Evolutionary conservation across 306 rosid species (phyloP), one percentile per base, ranked within the genome.

Genomic region (Pyrus pyrifolia): DNA sequence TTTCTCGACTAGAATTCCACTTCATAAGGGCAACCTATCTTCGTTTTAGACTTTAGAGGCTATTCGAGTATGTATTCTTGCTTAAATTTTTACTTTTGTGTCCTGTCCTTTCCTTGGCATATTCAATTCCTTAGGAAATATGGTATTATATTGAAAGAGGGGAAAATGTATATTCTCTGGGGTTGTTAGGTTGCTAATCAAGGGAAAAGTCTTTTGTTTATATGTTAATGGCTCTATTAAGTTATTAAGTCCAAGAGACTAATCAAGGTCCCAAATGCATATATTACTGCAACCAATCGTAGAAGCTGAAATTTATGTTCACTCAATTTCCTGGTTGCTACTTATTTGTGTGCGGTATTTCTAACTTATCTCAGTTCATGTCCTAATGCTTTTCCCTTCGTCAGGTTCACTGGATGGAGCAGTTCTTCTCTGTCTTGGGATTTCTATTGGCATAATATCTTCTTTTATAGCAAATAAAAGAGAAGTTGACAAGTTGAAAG

Each of bases 351-450:
- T 19, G 7, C 21, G 13, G 68, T 63, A 72, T 68, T 69, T 71
- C 22, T 68, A 62, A 74, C 42, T 74, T 64, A 30, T 70, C 57
- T 49, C 35, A 66, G 19, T 66, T 42, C 59, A 72, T 78, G 69
- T 64, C 63, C 83, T 88, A 53, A 84, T 78, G 23, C 76, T 5
- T 84, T 31, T 63, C 12, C 71, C 60, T 73, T 53, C 69, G 35
- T 46, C 85, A 76, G 87, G 82, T 49, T 87, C 87, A 60, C 81
- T 81, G 75, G 93, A 89, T 83, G 84, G 83, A 69, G 55, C 53
- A 45, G 61, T 86, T 83, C 79, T 90, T 74, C 85, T 95, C 86
- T 85, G 85, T 81, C 87, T 95, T 68, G 97, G 98, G 70, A 82
- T 90, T 65, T 90, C 92, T 35, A 76, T 92, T 61, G 98, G 98